These are phyloP conservation scores for Lodderomyces pseudojiufengensis DNA, from an alignment of 1,139 yeast genomes.

Conservation along the genomic window DNA sequence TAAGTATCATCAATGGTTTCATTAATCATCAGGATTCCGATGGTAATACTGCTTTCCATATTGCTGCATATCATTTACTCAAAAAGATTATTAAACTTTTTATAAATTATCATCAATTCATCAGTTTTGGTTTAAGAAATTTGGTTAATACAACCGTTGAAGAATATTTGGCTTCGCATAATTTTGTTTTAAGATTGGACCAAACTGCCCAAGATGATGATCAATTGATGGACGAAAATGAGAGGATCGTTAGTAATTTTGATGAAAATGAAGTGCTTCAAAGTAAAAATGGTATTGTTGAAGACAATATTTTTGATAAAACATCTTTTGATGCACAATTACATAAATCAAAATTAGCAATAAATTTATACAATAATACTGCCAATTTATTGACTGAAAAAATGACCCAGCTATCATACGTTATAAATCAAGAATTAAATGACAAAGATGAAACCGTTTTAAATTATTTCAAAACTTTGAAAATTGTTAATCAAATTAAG, in stretches of 20 bases:
- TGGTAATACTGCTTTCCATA: conserved; percentile 87
- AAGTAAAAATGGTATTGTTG: conserved; percentile 2
- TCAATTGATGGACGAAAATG: conserved; percentile 3
- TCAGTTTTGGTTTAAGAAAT: conserved; percentile 60
- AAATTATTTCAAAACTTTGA: conserved; percentile 27
- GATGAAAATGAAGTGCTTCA: conserved; percentile 3
- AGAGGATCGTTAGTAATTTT: not conserved
- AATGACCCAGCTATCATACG: conserved; percentile 37
- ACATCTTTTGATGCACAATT: conserved; percentile 40
- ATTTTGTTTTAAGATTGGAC: conserved; percentile 28
- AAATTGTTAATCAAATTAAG: conserved; percentile 26
- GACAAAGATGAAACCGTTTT: conserved; percentile 36
- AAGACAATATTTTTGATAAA: conserved; percentile 15
- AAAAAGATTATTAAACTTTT: conserved; percentile 72
- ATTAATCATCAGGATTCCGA: conserved; percentile 74
- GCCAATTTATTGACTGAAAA: conserved; percentile 38
- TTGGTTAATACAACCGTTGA: conserved; percentile 71
- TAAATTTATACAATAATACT: conserved; percentile 33
- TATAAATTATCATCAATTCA: conserved; percentile 66
- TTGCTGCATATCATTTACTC: conserved; percentile 73
- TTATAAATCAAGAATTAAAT: conserved; percentile 39
- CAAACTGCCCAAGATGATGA: conserved; percentile 12
- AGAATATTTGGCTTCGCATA: conserved; percentile 52
- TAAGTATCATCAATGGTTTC: conserved; percentile 55
- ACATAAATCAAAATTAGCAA: conserved; percentile 36